Conservation (phyloP, 306 rosid genomes). For the Quercus aquifolioides region DNA sequence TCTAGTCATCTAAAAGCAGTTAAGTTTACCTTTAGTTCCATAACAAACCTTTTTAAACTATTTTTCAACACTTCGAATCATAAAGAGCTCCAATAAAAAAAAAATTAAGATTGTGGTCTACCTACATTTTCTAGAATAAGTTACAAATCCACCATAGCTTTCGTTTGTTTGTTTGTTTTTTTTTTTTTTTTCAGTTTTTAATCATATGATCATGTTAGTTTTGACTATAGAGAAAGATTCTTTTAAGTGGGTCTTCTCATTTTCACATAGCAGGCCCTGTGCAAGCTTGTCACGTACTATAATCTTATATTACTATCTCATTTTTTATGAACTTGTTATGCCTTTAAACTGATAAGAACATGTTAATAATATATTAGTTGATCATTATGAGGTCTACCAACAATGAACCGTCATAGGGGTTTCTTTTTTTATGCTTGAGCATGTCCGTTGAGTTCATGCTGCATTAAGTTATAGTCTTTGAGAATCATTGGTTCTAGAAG, state of each 20-base stretch:
- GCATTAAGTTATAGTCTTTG: background rate
- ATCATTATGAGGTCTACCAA: slow-evolving; percentile 46
- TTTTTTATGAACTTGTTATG: background rate
- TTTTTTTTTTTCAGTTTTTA: background rate
- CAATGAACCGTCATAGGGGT: slow-evolving; percentile 23
- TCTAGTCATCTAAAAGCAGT: background rate
- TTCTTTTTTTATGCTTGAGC: slow-evolving; percentile 1
- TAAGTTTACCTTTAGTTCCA: background rate
- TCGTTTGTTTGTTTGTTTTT: background rate
- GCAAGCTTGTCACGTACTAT: slow-evolving; percentile 54
- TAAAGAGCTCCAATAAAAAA: slow-evolving; percentile 13
- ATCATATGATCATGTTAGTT: slow-evolving; percentile 32
- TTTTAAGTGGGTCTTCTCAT: slow-evolving; percentile 36
- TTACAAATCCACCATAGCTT: slow-evolving; percentile 21
- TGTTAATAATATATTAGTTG: slow-evolving; percentile 15
- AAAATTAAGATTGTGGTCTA: slow-evolving; percentile 11
- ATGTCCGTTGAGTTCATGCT: background rate
- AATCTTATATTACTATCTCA: slow-evolving; percentile 17
- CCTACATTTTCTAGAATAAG: slow-evolving; percentile 21
- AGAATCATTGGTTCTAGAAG: background rate
- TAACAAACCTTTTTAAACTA: slow-evolving; percentile 3
- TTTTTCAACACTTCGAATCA: slow-evolving; percentile 19
- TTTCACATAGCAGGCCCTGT: slow-evolving; percentile 19
- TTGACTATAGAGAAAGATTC: slow-evolving; percentile 36
- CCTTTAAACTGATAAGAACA: no score